Evolutionary conservation across 2,329 filamentous ascomycete genomes (phyloP), one percentile per base, ranked within the genome.

Genomic region (Graphilbum fragrans): DNA sequence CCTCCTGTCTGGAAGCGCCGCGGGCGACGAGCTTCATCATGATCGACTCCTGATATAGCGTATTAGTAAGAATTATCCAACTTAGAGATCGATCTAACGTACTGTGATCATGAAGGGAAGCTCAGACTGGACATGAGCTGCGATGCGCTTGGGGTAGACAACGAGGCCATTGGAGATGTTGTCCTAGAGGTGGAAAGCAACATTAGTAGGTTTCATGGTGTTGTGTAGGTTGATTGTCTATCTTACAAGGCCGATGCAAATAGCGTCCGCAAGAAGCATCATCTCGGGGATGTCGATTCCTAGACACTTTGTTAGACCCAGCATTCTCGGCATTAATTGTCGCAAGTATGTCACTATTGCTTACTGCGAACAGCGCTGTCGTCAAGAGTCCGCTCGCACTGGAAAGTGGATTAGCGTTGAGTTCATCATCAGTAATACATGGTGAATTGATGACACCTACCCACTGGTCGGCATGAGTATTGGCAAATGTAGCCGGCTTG

Each of bases 11-110:
- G 10, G 76, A 83, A 22, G 67, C 72, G 25, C 84, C 85, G 54
- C 79, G 72, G 43, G 77, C 74, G 22, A 80, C 76, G 42, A 90
- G 69, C 50, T 76, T 77, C 84, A 93, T 87, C 57, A 88, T 84
- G 56, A 87, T 79, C n/a, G 23, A 12, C 23, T 27, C 7, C 12
- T 7, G 12, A 27, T 7, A 27, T 27, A 27, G 7, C 7, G 12
- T 7, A 27, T 27, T 27, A 27, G 23, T 12, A 12, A 12, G 7
- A 7, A 12, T 7, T 7, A 27, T 7, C 12, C 7, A 27, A 27
- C 12, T 27, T 27, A 27, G 23, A 27, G 23, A 27, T 12, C 23
- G 23, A 7, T 27, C 23, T 27, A 7, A 27, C 23, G 50, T 72
- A 43, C 34, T 49, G 44, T 16, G 44, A 39, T 41, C 44, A 48